These are phyloP conservation scores for Phoma herbarum DNA, from an alignment of 2,329 filamentous ascomycete genomes.

Conservation along the genomic window DNA sequence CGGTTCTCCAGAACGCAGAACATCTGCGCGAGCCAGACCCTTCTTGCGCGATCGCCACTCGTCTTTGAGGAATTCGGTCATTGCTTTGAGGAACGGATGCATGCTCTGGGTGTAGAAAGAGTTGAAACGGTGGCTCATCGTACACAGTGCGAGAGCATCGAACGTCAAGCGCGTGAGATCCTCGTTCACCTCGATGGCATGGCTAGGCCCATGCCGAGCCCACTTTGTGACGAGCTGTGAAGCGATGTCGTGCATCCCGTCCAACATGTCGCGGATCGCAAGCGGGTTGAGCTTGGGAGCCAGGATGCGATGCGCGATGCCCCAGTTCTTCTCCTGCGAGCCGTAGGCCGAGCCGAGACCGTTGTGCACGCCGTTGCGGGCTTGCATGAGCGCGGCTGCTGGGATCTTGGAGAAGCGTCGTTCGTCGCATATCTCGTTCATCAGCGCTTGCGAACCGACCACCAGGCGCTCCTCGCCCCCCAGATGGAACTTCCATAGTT, in stretches of 20 bases:
- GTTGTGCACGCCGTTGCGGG: slow-evolving; percentile 41
- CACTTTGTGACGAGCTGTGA: slow-evolving; percentile 70
- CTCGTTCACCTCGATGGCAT: slow-evolving; percentile 35
- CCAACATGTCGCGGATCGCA: slow-evolving; percentile 71
- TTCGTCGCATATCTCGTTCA: slow-evolving; percentile 51
- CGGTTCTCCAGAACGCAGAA: slow-evolving; percentile 22
- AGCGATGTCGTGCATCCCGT: slow-evolving; percentile 63
- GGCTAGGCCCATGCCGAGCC: slow-evolving; percentile 59
- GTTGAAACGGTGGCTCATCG: slow-evolving; percentile 46
- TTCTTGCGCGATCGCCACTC: slow-evolving; percentile 21
- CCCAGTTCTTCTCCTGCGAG: slow-evolving; percentile 21
- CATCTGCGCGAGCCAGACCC: not conserved
- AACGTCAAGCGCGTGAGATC: slow-evolving; percentile 44
- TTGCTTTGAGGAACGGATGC: slow-evolving; percentile 41
- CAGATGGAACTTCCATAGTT: slow-evolving; percentile 43
- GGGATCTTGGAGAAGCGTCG: slow-evolving; percentile 36
- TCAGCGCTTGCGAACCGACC: slow-evolving; percentile 41
- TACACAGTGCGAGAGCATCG: slow-evolving; percentile 42
- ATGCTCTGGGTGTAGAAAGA: slow-evolving; percentile 36
- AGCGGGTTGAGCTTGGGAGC: slow-evolving; percentile 74
- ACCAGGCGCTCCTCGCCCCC: slow-evolving; percentile 37
- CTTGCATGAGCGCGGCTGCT: slow-evolving; percentile 28
- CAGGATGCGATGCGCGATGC: slow-evolving; percentile 61
- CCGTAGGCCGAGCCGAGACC: slow-evolving; percentile 28
- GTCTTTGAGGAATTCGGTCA: slow-evolving; percentile 32